These are phyloP conservation scores for Fusarium denticulatum DNA, from an alignment of 2,329 filamentous ascomycete genomes.

Conservation along the genomic window DNA sequence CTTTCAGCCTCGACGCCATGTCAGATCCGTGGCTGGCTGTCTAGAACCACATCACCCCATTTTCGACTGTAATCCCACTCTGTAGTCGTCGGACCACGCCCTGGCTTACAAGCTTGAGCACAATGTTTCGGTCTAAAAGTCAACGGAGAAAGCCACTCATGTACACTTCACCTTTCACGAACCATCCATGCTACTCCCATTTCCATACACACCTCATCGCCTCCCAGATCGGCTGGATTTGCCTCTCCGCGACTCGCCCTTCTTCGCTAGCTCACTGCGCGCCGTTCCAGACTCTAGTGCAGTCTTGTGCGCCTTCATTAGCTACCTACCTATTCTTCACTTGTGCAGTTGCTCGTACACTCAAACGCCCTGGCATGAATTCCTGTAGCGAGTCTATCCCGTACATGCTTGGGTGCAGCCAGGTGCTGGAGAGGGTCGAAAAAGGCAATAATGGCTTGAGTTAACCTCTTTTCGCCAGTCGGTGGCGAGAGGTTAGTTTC, in stretches of 20 bases:
- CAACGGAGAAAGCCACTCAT: constrained; percentile 5
- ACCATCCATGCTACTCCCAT: constrained; percentile 1
- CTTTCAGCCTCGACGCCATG: constrained; percentile 19
- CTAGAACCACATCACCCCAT: constrained; percentile 14
- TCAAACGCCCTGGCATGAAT: constrained; percentile 18
- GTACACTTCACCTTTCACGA: background rate
- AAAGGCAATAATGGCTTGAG: background rate
- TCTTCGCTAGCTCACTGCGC: background rate
- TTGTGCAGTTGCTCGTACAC: constrained; percentile 23
- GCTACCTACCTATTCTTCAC: background rate
- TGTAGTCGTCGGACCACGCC: background rate
- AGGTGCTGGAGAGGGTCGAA: background rate
- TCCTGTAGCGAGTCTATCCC: background rate
- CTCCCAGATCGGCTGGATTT: background rate
- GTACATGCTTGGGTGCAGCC: background rate
- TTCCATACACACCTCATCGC: constrained; percentile 6
- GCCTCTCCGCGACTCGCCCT: background rate
- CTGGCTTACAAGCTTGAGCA: background rate
- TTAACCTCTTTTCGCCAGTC: background rate
- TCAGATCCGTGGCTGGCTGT: constrained; percentile 21
- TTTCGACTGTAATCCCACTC: background rate
- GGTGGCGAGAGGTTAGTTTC: background rate
- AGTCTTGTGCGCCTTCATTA: background rate
- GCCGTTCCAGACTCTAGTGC: constrained; percentile 20
- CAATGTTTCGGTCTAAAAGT: background rate